A percentile compares a stretch with the other conserved stretches of the same genome.
These are phyloP conservation scores for Phytophthora aleatoria DNA, from an alignment of 352 stramenopile species.

Conservation along the genomic window DNA sequence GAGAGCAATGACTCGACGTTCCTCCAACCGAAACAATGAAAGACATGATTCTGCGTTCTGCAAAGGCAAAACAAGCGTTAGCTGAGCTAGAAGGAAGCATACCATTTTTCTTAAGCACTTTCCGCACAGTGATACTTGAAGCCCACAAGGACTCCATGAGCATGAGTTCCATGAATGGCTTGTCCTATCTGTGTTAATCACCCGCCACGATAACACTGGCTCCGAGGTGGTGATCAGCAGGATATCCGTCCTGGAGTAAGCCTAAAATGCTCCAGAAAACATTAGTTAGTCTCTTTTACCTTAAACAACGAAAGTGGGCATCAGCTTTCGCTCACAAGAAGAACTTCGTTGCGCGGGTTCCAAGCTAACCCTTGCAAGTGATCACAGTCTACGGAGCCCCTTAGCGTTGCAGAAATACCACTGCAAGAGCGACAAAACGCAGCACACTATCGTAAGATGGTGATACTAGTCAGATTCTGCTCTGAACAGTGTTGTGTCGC, in stretches of 20 bases:
- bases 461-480: neutral
- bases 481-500: neutral
- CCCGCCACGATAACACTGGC: constrained; percentile 13
- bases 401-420: constrained; percentile 20
- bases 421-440: constrained; percentile 6
- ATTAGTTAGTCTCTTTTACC: constrained; percentile 2
- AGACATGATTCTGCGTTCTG: constrained; percentile 23
- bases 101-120: no score
- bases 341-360: constrained; percentile 35
- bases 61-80: constrained; percentile 7
- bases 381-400: constrained; percentile 12
- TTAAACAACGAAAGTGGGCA: neutral
- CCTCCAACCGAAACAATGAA: constrained; percentile 41
- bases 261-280: constrained; percentile 18
- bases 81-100: neutral
- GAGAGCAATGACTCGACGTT: constrained; percentile 19
- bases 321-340: constrained; percentile 33
- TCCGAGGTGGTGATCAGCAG: constrained; percentile 30
- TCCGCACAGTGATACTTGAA: constrained; percentile 43
- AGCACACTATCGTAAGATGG: constrained; percentile 1
- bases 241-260: constrained; percentile 39
- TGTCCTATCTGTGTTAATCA: constrained; percentile 19
- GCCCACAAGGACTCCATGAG: constrained; percentile 52
- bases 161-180: constrained; percentile 29
- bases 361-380: constrained; percentile 40